Evolutionary conservation across 1,139 yeast species (phyloP).

Genomic region (Blastobotrys buckinghamii): DNA sequence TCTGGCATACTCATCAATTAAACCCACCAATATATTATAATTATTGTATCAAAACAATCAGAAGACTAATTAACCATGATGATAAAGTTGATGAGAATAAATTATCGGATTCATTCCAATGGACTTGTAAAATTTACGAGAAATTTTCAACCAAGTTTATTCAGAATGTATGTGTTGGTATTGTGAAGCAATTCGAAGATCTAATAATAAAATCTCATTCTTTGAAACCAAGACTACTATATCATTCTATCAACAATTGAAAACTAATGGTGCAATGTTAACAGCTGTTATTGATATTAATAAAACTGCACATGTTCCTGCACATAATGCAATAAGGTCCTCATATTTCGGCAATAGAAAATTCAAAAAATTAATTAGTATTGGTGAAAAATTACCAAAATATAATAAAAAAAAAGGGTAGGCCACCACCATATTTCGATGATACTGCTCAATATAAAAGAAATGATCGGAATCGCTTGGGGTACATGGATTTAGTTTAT

Average conservation of each 20-base stretch:
- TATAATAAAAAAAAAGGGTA: too few relatives aligned
- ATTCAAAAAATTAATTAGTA: too few relatives aligned
- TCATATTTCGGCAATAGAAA: not conserved
- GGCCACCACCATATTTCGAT: too few relatives aligned
- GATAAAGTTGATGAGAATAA: conserved; percentile 30
- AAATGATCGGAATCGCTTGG: too few relatives aligned
- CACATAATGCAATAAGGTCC: conserved; percentile 18
- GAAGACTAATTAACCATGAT: conserved; percentile 31
- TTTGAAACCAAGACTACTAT: not conserved
- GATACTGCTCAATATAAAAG: too few relatives aligned
- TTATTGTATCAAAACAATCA: conserved; percentile 21
- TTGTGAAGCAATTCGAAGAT: conserved; percentile 27
- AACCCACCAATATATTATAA: conserved; percentile 28
- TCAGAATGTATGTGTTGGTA: conserved; percentile 32
- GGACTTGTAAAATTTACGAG: conserved; percentile 28
- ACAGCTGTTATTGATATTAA: not conserved
- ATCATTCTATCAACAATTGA: conserved; percentile 5
- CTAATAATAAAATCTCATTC: too few relatives aligned
- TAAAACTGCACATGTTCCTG: conserved; percentile 15
- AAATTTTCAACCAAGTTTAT: conserved; percentile 26
- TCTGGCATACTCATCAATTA: conserved; percentile 41
- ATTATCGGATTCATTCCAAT: conserved; percentile 26
- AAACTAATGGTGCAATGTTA: not conserved
- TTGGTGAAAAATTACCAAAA: too few relatives aligned
- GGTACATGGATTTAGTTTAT: too few relatives aligned